These are phyloP conservation scores for Metarhizium humberi DNA, from an alignment of 2,329 filamentous ascomycete species.

Conservation along the genomic window DNA sequence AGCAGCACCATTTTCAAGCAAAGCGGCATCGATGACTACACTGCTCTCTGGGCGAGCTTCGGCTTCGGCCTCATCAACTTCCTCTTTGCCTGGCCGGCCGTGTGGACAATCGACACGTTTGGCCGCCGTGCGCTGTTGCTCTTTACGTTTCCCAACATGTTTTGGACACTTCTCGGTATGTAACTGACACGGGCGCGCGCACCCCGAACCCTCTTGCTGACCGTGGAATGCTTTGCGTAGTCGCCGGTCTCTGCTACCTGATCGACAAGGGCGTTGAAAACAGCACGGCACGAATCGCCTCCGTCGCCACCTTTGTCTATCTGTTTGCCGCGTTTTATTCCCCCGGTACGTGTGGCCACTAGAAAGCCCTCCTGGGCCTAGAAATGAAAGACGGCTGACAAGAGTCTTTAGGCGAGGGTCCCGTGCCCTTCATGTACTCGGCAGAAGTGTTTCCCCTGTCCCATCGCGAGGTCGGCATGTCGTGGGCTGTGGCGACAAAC, in stretches of 20 bases:
- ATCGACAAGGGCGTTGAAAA: slow-evolving; percentile 8
- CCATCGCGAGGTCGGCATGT: slow-evolving; percentile 29
- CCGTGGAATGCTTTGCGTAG: not conserved
- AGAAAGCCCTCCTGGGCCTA: no score
- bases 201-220: not conserved
- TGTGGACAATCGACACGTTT: slow-evolving; percentile 21
- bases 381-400: not conserved
- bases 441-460: slow-evolving; percentile 28
- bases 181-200: not conserved
- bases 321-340: slow-evolving; percentile 27
- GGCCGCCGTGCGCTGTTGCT: slow-evolving; percentile 14
- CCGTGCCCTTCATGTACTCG: slow-evolving; percentile 28
- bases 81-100: slow-evolving; percentile 19
- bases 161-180: slow-evolving; percentile 16
- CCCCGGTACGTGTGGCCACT: slow-evolving; percentile 7
- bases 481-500: slow-evolving; percentile 27
- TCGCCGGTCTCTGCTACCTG: slow-evolving; percentile 20
- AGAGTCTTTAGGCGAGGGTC: slow-evolving; percentile 20
- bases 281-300: slow-evolving; percentile 16
- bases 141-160: slow-evolving; percentile 25
- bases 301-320: slow-evolving; percentile 25
- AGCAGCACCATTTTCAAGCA: slow-evolving; percentile 19
- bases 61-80: slow-evolving; percentile 20
- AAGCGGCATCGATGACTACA: slow-evolving; percentile 24
- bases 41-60: slow-evolving; percentile 22